Evolutionary conservation across 2,329 filamentous ascomycete species (phyloP).

Genomic region (Domatiomyces globalis): DNA sequence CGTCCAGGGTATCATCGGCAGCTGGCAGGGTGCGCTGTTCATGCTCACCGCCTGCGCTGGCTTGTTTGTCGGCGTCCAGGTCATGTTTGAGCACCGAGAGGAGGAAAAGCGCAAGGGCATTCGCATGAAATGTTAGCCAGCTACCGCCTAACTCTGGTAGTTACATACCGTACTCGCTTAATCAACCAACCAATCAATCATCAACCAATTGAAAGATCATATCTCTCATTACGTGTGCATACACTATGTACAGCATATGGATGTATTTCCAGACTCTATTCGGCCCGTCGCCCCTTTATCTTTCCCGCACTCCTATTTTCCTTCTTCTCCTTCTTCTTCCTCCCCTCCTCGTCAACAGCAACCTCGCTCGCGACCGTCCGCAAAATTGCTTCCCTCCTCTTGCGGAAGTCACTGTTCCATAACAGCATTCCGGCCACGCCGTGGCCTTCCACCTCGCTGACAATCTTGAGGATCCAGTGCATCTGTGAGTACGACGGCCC

Average conservation of each 20-base stretch:
- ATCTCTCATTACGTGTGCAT: background rate
- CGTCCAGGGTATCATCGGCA: constrained; percentile 58
- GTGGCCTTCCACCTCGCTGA: constrained; percentile 30
- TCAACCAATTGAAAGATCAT: too few species aligned
- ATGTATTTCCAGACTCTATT: background rate
- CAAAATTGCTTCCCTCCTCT: constrained; percentile 1
- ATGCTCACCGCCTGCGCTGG: constrained; percentile 55
- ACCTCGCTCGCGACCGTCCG: background rate
- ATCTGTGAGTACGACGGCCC: constrained; percentile 24
- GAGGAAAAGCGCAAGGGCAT: constrained; percentile 70
- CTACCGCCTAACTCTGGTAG: background rate
- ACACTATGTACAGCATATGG: background rate
- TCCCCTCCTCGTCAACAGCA: background rate
- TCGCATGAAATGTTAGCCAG: constrained; percentile 57
- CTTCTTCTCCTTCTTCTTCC: background rate
- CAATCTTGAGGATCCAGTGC: constrained; percentile 31
- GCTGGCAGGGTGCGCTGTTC: constrained; percentile 64
- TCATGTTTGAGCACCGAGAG: constrained; percentile 95
- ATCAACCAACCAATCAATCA: too few species aligned
- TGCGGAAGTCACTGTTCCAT: constrained; percentile 8
- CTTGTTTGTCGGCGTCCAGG: constrained; percentile 71
- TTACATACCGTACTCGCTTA: background rate
- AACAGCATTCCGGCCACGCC: constrained; percentile 23
- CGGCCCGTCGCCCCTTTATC: background rate
- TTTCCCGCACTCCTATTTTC: background rate